Base-by-base conservation (phyloP, 805 yeast genomes). In the Candida chauliodis region DNA sequence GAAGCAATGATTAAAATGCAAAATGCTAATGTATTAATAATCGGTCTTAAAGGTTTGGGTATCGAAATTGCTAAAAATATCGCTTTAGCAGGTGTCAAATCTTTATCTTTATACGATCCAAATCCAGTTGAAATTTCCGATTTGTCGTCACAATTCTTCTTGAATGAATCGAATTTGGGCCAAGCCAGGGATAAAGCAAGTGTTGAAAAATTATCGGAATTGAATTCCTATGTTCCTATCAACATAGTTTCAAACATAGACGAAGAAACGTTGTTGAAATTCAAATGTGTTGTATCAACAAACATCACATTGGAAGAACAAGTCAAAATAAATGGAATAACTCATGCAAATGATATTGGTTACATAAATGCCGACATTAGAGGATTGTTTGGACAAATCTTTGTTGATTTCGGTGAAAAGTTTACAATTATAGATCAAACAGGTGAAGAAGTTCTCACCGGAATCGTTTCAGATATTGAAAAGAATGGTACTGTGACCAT, bases 1-100 rank as follows among this genome's bases (percentile, higher is more conserved):
- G 99, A 93, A 49, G 99, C 99, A 37, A 93, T 93, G 99, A 71
- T 90, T 52, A 86, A 88, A 61, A 86, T 93, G 97, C 96, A 90
- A 53, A 74, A 78, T 48, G 89, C 98, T 18, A 88, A 85, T 52
- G 96, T 93, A n/a, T 75, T 93, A 35, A 73, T 93, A 34, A 78
- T 90, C 46, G 99, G 99, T 3, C 69, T 91, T 40, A 82, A 79
- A 56, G 99, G 99, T 34, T 69, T 93, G 34, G 99, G 99, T 54
- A 76, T 87, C 30, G 99, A 93, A 65, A 88, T 93, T 41, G 97
- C 99, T 17, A 93, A 93, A 66, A 93, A 93, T 62, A 88, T 93
- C 40, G 95, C 96, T 0, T 72, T 93, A 26, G 99, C 99, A 2
- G 99, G 99, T 54, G 99, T 93, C 51, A 93, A 93, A 67, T 82